These are phyloP conservation scores for Amphirosellinia nigrospora DNA, from an alignment of 495 filamentous ascomycete species.

Conservation along the genomic window DNA sequence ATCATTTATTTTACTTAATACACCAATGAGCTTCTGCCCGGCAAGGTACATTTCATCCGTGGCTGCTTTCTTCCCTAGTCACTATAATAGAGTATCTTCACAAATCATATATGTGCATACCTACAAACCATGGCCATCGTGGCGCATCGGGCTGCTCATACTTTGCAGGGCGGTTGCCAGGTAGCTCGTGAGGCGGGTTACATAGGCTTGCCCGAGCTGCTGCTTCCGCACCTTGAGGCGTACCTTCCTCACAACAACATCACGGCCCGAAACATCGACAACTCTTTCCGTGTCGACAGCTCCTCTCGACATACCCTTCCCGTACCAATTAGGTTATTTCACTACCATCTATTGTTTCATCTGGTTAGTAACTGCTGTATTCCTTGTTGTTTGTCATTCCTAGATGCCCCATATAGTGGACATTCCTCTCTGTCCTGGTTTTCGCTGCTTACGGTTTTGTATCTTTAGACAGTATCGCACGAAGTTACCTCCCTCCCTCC, in stretches of 20 bases:
- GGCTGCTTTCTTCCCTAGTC: neutral
- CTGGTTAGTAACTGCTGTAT: neutral
- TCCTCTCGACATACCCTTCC: neutral
- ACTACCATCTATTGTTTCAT: neutral
- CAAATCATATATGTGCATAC: neutral
- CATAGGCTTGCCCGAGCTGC: neutral
- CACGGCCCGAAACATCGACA: neutral
- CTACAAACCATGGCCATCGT: neutral
- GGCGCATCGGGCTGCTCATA: neutral
- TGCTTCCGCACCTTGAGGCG: too few species aligned
- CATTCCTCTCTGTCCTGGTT: too few species aligned
- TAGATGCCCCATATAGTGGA: neutral
- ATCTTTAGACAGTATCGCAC: neutral
- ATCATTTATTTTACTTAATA: too few species aligned
- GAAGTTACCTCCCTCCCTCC: too few species aligned
- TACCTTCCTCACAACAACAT: neutral
- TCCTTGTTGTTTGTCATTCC: neutral
- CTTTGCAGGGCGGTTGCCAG: neutral
- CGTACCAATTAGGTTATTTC: neutral
- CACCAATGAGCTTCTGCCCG: neutral
- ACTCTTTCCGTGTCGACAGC: neutral
- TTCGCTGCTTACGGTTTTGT: neutral
- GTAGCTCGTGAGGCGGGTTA: neutral
- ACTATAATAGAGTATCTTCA: neutral
- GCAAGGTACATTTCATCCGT: neutral